Evolutionary conservation across 768 basidiomycete species (phyloP), one percentile per base, ranked within the genome.

Genomic region (Jaapia argillacea): DNA sequence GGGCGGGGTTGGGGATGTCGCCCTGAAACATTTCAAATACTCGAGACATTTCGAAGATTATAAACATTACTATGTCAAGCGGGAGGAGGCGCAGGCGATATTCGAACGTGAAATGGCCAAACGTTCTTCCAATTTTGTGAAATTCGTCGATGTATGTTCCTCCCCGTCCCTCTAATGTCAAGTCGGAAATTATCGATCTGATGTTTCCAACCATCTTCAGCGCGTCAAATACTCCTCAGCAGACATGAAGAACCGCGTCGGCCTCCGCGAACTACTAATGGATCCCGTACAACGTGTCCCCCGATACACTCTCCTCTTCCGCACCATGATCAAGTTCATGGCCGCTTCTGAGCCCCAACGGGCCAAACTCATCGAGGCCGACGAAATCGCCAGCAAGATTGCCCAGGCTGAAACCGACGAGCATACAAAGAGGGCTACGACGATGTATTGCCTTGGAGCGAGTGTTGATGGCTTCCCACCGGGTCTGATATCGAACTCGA

Each of bases 271-370:
- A 58, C 75, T 96, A 40, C 71, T 97, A 18, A 94, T 94, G 81
- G 93, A 98, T 51, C 93, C 93, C 13, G 89, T 96, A 4, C 93
- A 98, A 56, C 80, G 93, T 25, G 90, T 98, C 54, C 92, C 93
- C 3, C 73, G 94, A 50, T 97, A 97, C 62, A 93, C 90, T 1
- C 69, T 98, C 21, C 72, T 98, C 51, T 89, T 94, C 62, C 83
- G 88, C 46, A 86, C 75, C 4, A 98, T 98, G 83, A 67, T 93
- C 55, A 90, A 92, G 62, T 75, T 86, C 54, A 87, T 97, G 85
- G 72, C 76, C 12, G 75, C 74, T 0, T 69, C 71, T 39, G 89
- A 96, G 54, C 72, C 77, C 2, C 89, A 92, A 51, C 75, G 88
- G 23, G 69, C 71, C 6, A 87, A 83, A 57, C 67, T 98, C 18